phyloP scores from a whole-genome alignment of 768 basidiomycete genomes.

The Termitomyces heimii region DNA sequence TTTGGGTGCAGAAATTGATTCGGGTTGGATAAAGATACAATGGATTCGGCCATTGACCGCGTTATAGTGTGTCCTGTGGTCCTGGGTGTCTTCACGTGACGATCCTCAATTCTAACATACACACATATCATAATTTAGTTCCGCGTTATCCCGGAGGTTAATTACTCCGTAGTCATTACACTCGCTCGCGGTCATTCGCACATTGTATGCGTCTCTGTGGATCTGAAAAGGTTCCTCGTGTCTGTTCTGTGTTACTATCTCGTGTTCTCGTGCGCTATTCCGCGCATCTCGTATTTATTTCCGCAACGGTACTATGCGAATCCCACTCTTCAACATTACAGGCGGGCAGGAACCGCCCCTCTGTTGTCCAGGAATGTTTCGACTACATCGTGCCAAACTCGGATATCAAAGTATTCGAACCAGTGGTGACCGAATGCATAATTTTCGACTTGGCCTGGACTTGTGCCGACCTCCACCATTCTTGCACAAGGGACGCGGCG shows the following conservation, averaged over 20 bases:
- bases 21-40: constrained; percentile 36
- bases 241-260: too few species aligned
- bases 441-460: constrained; percentile 27
- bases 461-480: constrained; percentile 24
- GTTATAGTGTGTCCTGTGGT: constrained; percentile 16
- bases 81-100: too few species aligned
- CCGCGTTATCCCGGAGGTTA: too few species aligned
- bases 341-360: constrained; percentile 1
- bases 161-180: too few species aligned
- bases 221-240: too few species aligned
- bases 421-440: constrained; percentile 37
- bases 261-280: too few species aligned
- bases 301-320: neutral
- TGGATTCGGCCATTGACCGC: constrained; percentile 37
- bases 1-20: neutral
- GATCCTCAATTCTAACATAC: too few species aligned
- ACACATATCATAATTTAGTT: too few species aligned
- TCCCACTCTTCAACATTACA: neutral
- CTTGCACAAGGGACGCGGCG: constrained; percentile 30
- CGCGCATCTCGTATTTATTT: too few species aligned
- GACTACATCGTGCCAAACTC: constrained; percentile 33
- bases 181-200: too few species aligned
- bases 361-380: constrained; percentile 24
- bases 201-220: too few species aligned
- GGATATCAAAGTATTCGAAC: constrained; percentile 40